phyloP scores from a whole-genome alignment of 345 rosid genomes.

The Aurinia saxatilis region DNA sequence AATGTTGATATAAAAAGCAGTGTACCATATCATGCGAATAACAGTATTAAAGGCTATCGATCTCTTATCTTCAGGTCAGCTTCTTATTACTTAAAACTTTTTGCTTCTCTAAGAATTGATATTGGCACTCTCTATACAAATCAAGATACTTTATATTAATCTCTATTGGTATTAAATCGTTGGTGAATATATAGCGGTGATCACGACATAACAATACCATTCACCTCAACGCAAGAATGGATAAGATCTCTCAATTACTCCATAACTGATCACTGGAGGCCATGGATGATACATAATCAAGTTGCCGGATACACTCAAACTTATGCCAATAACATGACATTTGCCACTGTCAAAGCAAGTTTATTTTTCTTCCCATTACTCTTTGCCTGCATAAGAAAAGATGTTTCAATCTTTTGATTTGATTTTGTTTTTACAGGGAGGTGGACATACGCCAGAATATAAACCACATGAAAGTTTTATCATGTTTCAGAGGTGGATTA shows the following conservation, averaged over 20 bases:
- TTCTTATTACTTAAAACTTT: too few relatives aligned
- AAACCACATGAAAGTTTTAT: constrained; percentile 35
- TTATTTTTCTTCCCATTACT: too few relatives aligned
- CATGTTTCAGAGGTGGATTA: constrained; percentile 22
- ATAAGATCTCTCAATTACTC: constrained; percentile 44
- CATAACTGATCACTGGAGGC: constrained; percentile 43
- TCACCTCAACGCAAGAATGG: constrained; percentile 41
- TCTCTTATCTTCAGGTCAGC: constrained; percentile 5
- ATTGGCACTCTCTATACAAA: background rate
- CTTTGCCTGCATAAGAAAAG: background rate
- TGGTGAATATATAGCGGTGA: constrained; percentile 37
- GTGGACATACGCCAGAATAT: constrained; percentile 44
- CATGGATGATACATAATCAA: constrained; percentile 39
- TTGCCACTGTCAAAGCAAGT: constrained; percentile 48
- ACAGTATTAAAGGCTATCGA: constrained; percentile 4
- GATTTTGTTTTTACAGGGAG: constrained; percentile 29
- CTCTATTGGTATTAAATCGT: background rate
- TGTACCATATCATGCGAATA: constrained; percentile 9
- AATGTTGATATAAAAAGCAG: background rate
- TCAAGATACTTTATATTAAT: background rate
- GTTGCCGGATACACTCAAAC: constrained; percentile 42
- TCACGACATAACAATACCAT: constrained; percentile 42
- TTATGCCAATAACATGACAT: constrained; percentile 52
- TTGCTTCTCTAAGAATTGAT: too few relatives aligned
- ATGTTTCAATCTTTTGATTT: background rate